Evolutionary conservation across 1,284 basidiomycete genomes (phyloP), one percentile per base, ranked within the genome.

Genomic region (Naganishia cerealis): DNA sequence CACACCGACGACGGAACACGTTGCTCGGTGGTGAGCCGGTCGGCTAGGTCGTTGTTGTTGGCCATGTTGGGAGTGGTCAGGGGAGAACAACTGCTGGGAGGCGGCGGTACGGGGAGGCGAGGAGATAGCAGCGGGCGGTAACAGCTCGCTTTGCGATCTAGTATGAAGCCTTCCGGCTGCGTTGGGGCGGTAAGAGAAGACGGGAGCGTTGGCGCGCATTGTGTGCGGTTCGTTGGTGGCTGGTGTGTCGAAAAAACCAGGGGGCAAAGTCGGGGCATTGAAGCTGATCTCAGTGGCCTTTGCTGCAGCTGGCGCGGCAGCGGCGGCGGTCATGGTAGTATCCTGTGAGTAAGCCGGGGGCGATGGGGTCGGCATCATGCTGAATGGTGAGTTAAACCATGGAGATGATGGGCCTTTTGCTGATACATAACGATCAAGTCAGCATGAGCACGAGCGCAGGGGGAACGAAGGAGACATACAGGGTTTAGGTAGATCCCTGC

Each of bases 61-160:
- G 21, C 24, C 5, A 9, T 7, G 46, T 13, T 50, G 46, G n/a
- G 7, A 8, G 9, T 21, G 4, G 24, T 7, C 46, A 24, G 7
- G 5, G 10, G 46, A 1, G 13, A 21, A 9, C 3, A 8, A n/a
- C 43, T 50, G 46, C 46, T n/a, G 46, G 8, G 8, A 10, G 8
- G 46, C 13, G n/a, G 15, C 5, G 8, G 21, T 9, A 8, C 46
- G 46, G 21, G 10, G 29, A 29, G 42, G 42, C 6, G 43, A 33
- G 6, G 58, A 48, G 18, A 61, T 36, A 1, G 13, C 21, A 4
- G 21, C 46, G 5, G 58, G 18, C 10, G 58, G 58, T 10, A 61
- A 29, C 13, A 61, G 58, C 26, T 61, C 43, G 26, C 58, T 61
- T 36, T 38, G 58, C 5, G 58, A 48, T 10, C 58, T 43, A 5